Conservation (phyloP, 2,329 filamentous ascomycete genomes). For the Didymella keratinophila region DNA sequence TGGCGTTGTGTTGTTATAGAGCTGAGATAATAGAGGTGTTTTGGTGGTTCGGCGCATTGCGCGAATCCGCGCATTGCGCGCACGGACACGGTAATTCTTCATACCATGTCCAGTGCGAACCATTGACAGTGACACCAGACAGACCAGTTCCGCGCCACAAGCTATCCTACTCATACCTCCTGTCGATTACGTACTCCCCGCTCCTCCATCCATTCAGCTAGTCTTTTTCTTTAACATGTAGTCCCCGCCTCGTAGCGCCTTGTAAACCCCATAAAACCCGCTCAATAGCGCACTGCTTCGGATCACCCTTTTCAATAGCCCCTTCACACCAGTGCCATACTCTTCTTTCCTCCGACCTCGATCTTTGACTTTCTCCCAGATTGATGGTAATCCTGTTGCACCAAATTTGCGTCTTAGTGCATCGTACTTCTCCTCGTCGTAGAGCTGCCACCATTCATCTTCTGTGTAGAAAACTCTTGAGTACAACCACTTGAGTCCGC, state of each 20-base stretch:
- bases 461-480: slow-evolving; percentile 85
- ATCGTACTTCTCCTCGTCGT: slow-evolving; percentile 69
- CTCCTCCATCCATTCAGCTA: not conserved
- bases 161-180: not conserved
- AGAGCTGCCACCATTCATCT: slow-evolving; percentile 72
- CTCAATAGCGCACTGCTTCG: slow-evolving; percentile 44
- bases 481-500: slow-evolving; percentile 87
- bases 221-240: slow-evolving; percentile 42
- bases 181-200: not conserved
- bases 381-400: slow-evolving; percentile 68
- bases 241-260: slow-evolving; percentile 44
- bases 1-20: no score
- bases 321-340: slow-evolving; percentile 31
- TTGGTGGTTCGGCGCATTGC: no score
- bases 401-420: slow-evolving; percentile 68
- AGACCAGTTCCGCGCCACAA: not conserved
- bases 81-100: no score
- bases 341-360: slow-evolving; percentile 42
- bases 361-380: slow-evolving; percentile 70
- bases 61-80: no score
- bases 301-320: slow-evolving; percentile 32
- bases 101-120: not conserved
- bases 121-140: not conserved
- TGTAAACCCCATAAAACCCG: slow-evolving; percentile 52
- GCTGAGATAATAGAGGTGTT: no score